Evolutionary conservation across 2,329 filamentous ascomycete species (phyloP).

Genomic region (Fusarium sp.): DNA sequence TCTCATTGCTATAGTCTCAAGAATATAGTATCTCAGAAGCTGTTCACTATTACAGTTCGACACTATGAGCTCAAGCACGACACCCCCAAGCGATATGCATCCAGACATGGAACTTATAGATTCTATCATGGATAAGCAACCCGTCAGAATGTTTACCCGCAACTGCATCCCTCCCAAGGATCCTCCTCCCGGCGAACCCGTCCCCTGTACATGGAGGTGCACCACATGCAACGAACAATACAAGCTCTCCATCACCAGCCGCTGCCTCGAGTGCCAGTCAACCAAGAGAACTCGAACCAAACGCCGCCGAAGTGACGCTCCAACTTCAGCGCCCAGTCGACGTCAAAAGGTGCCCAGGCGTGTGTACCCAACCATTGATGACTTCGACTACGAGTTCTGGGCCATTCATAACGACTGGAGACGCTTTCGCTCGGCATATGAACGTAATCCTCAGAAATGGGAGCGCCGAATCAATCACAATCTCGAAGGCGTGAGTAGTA

Average conservation of each 20-base stretch:
- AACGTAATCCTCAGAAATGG: constrained; percentile 10
- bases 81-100: neutral
- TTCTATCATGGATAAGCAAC: neutral
- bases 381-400: constrained; percentile 53
- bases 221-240: constrained; percentile 47
- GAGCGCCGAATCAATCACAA: neutral
- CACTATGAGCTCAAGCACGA: neutral
- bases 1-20: neutral
- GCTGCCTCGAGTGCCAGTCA: constrained; percentile 18
- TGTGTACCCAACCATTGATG: neutral
- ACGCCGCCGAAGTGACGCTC: too few relatives aligned
- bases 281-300: neutral
- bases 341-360: neutral
- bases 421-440: constrained; percentile 27
- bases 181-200: neutral
- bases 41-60: neutral
- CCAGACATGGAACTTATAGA: neutral
- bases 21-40: neutral
- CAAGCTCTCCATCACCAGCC: constrained; percentile 30
- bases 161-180: neutral
- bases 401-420: constrained; percentile 47
- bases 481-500: neutral
- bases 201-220: constrained; percentile 53
- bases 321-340: too few relatives aligned
- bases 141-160: neutral